Evolutionary conservation across 2,329 filamentous ascomycete genomes (phyloP).

Genomic region (Zopfia rhizophila): DNA sequence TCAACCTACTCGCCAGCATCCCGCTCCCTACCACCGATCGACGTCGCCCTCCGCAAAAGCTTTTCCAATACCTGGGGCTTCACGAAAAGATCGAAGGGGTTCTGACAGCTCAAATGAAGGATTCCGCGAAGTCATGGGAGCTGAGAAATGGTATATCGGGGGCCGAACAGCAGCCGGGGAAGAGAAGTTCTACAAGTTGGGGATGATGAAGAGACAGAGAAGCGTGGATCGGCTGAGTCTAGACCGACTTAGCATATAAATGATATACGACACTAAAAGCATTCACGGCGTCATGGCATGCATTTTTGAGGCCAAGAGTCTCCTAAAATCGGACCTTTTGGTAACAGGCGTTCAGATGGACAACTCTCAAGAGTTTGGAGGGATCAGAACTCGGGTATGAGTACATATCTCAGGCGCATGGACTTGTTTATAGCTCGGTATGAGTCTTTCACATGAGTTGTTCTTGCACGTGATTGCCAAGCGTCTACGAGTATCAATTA

Average conservation of each 20-base stretch:
- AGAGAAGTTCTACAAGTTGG: slow-evolving; percentile 83
- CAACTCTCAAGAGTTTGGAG: slow-evolving; percentile 9
- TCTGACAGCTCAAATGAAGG: slow-evolving; percentile 81
- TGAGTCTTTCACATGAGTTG: slow-evolving; percentile 4
- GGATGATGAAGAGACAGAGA: slow-evolving; percentile 76
- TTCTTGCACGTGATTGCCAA: slow-evolving; percentile 10
- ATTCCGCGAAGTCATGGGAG: slow-evolving; percentile 76
- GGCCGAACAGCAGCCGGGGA: slow-evolving; percentile 80
- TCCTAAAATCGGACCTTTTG: slow-evolving; percentile 1
- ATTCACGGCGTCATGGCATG: slow-evolving; percentile 1
- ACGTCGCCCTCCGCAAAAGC: slow-evolving; percentile 49
- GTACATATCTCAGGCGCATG: slow-evolving; percentile 12
- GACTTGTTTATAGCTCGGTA: too few relatives aligned
- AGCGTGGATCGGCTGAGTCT: slow-evolving; percentile 80
- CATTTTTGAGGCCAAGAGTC: background rate
- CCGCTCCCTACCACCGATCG: slow-evolving; percentile 50
- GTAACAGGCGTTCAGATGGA: slow-evolving; percentile 6
- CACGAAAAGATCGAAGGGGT: slow-evolving; percentile 64
- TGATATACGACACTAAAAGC: slow-evolving; percentile 11
- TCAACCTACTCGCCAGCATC: slow-evolving; percentile 55
- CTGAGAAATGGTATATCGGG: slow-evolving; percentile 85
- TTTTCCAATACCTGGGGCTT: slow-evolving; percentile 48
- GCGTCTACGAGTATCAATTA: too few relatives aligned
- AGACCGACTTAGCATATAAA: slow-evolving; percentile 78
- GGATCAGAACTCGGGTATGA: slow-evolving; percentile 1